Evolutionary conservation across 2,329 filamentous ascomycete genomes (phyloP).

Genomic region (Celoporthe dispersa): DNA sequence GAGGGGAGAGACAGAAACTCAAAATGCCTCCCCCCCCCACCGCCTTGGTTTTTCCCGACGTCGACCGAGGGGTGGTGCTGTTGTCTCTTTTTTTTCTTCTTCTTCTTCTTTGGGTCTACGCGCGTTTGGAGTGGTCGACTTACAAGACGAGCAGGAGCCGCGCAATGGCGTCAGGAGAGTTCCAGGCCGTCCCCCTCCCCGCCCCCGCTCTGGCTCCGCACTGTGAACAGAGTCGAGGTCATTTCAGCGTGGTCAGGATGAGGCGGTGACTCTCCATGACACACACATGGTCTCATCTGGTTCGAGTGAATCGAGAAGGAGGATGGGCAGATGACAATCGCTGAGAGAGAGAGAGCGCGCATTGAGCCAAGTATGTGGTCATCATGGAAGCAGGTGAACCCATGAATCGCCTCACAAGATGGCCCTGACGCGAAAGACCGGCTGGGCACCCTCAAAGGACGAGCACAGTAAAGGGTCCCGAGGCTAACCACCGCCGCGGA

Average conservation of each 20-base stretch:
- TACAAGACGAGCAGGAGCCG: not conserved
- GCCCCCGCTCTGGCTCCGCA: not conserved
- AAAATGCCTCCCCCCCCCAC: not conserved
- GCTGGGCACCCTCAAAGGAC: too few relatives aligned
- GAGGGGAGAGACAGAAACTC: not conserved
- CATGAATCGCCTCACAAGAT: not conserved
- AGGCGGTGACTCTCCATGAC: not conserved
- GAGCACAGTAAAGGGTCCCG: too few relatives aligned
- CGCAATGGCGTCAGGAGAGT: not conserved
- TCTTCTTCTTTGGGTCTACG: not conserved
- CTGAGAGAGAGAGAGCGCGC: too few relatives aligned
- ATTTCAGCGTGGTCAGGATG: not conserved
- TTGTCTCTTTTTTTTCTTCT: not conserved
- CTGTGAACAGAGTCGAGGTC: not conserved
- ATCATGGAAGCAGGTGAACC: not conserved
- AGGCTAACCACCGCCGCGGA: too few relatives aligned
- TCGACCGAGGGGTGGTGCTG: not conserved
- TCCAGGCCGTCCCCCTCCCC: not conserved
- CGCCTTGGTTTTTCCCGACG: not conserved
- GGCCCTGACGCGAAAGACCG: too few relatives aligned
- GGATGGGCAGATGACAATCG: too few relatives aligned
- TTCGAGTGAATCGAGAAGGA: not conserved
- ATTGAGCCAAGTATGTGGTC: too few relatives aligned
- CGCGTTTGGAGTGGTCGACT: not conserved
- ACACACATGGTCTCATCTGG: not conserved